Conservation (phyloP, 108 stramenopile genomes). For the Epithemia pelagica region DNA sequence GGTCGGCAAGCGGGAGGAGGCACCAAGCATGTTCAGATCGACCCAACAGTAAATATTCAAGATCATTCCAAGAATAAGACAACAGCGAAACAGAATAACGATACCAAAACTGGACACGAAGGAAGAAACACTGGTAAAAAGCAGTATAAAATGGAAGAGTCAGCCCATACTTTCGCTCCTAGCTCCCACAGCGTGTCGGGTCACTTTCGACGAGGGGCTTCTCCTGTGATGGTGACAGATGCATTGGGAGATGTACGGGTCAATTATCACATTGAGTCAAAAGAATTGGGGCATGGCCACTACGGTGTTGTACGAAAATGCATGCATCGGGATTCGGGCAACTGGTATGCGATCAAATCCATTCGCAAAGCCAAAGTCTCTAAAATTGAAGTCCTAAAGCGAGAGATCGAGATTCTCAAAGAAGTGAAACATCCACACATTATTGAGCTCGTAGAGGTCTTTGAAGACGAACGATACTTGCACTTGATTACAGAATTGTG, state of each 20-base stretch:
- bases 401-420: constrained; percentile 78
- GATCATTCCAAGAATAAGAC: background rate
- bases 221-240: constrained; percentile 73
- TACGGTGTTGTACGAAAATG: constrained; percentile 90
- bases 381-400: constrained; percentile 82
- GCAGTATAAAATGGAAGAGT: constrained; percentile 4
- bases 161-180: constrained; percentile 8
- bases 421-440: constrained; percentile 91
- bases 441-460: constrained; percentile 78
- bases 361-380: constrained; percentile 82
- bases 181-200: constrained; percentile 18
- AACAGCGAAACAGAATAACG: background rate
- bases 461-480: constrained; percentile 82
- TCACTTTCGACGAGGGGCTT: constrained; percentile 15
- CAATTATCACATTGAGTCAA: constrained; percentile 81
- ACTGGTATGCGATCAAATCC: constrained; percentile 87
- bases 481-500: constrained; percentile 89
- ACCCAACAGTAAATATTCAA: background rate
- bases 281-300: constrained; percentile 86
- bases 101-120: background rate
- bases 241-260: constrained; percentile 70
- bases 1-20: background rate
- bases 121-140: constrained; percentile 1
- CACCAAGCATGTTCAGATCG: background rate
- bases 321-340: constrained; percentile 75